Percentiles rank a stretch among this genome's conserved stretches.
Evolutionary conservation across 2,329 filamentous ascomycete species (phyloP).

Genomic region (Metarhizium rileyi): DNA sequence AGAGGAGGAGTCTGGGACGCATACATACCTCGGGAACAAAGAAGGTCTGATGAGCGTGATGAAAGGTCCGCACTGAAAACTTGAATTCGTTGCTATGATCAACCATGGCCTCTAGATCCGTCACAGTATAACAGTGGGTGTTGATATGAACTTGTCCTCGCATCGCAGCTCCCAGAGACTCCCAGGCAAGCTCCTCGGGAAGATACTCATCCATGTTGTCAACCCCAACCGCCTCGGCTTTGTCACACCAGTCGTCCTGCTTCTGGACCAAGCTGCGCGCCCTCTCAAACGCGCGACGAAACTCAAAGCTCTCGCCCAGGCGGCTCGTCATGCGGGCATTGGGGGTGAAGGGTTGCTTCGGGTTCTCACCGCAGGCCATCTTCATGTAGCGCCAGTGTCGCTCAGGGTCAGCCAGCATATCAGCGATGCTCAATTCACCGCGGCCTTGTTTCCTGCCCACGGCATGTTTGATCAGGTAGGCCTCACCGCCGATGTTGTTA

Average conservation of each 20-base stretch:
- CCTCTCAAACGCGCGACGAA: conserved; percentile 57
- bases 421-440: conserved; percentile 50
- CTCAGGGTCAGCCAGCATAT: conserved; percentile 58
- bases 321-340: conserved; percentile 47
- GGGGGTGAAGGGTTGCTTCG: conserved; percentile 51
- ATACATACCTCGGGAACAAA: conserved; percentile 49
- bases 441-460: conserved; percentile 51
- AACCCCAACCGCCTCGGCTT: conserved; percentile 39
- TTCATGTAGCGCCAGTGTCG: conserved; percentile 62
- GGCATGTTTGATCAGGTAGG: conserved; percentile 58
- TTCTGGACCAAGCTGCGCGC: conserved; percentile 44
- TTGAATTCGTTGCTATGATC: conserved; percentile 64
- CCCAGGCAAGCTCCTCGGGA: conserved; percentile 53
- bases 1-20: no score
- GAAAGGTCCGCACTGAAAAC: conserved; percentile 56
- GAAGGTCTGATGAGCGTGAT: conserved; percentile 60
- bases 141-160: conserved; percentile 61
- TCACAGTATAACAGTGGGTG: conserved; percentile 61
- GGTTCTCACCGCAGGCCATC: conserved; percentile 67
- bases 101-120: conserved; percentile 60
- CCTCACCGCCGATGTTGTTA: conserved; percentile 67
- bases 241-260: conserved; percentile 60
- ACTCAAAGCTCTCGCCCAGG: conserved; percentile 60
- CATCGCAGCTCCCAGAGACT: conserved; percentile 51
- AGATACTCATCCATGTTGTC: conserved; percentile 47